phyloP scores from a whole-genome alignment of 2,329 filamentous ascomycete species.

The Akanthomyces uredinophilus region DNA sequence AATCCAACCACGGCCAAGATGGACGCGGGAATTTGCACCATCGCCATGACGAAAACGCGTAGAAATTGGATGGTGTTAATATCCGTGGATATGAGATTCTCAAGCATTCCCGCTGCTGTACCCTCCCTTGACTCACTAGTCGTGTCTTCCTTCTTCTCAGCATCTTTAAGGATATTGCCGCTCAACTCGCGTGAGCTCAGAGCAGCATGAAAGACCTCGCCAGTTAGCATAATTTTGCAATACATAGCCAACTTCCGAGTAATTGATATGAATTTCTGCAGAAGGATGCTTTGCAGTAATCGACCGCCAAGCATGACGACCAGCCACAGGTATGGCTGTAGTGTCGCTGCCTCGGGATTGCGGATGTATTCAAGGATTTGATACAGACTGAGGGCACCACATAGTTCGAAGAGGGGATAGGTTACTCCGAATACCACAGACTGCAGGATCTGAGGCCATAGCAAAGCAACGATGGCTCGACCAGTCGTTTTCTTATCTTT shows the following conservation, averaged over 20 bases:
- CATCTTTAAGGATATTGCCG: conserved; percentile 41
- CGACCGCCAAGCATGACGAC: conserved; percentile 48
- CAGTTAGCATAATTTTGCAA: conserved; percentile 50
- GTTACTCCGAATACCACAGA: conserved; percentile 38
- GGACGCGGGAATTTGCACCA: conserved; percentile 37
- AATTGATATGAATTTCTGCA: conserved; percentile 53
- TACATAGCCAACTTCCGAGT: conserved; percentile 51
- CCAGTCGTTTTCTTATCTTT: conserved; percentile 28
- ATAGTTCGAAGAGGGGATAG: conserved; percentile 40
- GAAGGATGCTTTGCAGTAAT: conserved; percentile 40
- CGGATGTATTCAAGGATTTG: conserved; percentile 47
- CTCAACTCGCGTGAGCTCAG: conserved; percentile 52
- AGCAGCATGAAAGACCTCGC: conserved; percentile 52
- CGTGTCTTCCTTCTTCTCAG: conserved; percentile 23
- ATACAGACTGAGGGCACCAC: conserved; percentile 50
- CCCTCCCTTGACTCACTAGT: conserved; percentile 28
- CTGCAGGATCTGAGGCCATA: conserved; percentile 36
- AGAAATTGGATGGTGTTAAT: conserved; percentile 53
- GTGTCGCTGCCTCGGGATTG: conserved; percentile 36
- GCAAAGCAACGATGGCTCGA: conserved; percentile 39
- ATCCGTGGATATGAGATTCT: conserved; percentile 55
- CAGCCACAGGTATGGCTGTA: conserved; percentile 50
- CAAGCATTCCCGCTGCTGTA: conserved; percentile 45
- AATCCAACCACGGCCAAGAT: conserved; percentile 44
- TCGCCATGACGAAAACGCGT: conserved; percentile 39